Percentiles rank a stretch among this genome's conserved stretches.
These are phyloP conservation scores for Pichia californica DNA, from an alignment of 805 yeast species.

Conservation along the genomic window DNA sequence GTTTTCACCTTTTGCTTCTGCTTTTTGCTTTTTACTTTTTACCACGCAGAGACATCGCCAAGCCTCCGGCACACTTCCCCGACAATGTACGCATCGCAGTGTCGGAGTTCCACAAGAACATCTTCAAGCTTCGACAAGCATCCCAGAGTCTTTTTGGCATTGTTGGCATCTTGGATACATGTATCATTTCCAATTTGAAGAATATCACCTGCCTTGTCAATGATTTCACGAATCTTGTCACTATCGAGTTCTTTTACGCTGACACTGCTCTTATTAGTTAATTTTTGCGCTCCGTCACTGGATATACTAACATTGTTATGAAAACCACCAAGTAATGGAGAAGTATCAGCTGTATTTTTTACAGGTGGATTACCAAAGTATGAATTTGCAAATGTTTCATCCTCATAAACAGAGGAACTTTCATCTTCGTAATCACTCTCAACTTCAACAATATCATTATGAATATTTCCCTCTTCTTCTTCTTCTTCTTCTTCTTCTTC, in stretches of 20 bases:
- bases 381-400: slow-evolving; percentile 1
- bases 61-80: slow-evolving; percentile 3
- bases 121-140: neutral
- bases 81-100: neutral
- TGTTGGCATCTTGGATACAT: neutral
- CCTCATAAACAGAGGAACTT: neutral
- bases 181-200: neutral
- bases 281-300: neutral
- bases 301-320: too few species aligned
- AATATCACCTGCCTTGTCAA: neutral
- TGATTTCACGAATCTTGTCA: neutral
- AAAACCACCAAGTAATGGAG: slow-evolving; percentile 2
- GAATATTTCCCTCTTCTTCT: neutral
- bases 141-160: neutral
- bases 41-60: neutral
- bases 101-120: neutral
- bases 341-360: slow-evolving; percentile 5
- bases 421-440: neutral
- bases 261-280: neutral
- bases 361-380: neutral
- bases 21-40: neutral
- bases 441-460: neutral
- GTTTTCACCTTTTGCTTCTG: too few species aligned
- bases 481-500: neutral
- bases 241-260: neutral